Percentiles rank a stretch among this genome's conserved stretches.
Evolutionary conservation across 768 basidiomycete genomes (phyloP).

Genomic region (Artomyces pyxidatus): DNA sequence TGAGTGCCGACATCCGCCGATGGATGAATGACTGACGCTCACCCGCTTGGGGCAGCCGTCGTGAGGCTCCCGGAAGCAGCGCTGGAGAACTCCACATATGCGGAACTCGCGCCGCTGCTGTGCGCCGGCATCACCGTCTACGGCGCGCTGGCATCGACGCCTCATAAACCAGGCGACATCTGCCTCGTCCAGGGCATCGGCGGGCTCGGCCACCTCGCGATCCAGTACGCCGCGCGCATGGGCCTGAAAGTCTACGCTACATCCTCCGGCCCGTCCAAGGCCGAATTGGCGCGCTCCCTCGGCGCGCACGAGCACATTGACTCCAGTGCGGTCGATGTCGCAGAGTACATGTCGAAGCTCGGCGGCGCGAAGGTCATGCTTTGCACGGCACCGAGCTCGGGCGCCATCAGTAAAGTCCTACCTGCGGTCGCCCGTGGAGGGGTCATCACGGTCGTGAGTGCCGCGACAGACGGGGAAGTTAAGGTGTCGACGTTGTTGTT

Average conservation of each 20-base stretch:
- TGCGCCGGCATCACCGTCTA: conserved; percentile 24
- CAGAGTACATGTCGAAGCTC: conserved; percentile 20
- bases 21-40: not conserved
- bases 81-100: conserved; percentile 9
- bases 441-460: conserved; percentile 8
- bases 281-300: conserved; percentile 20
- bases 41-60: conserved; percentile 1
- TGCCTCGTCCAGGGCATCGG: conserved; percentile 25
- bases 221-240: conserved; percentile 21
- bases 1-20: not conserved
- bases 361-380: conserved; percentile 25
- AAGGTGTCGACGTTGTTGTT: conserved; percentile 7
- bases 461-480: conserved; percentile 6
- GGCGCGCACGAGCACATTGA: conserved; percentile 25
- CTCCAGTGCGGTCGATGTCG: conserved; percentile 11
- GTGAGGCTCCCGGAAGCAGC: conserved; percentile 11
- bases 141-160: conserved; percentile 15
- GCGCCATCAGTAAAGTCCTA: not conserved
- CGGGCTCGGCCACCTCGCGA: conserved; percentile 20
- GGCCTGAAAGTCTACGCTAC: conserved; percentile 24
- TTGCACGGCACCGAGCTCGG: conserved; percentile 15
- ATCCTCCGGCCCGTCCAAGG: conserved; percentile 17
- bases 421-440: conserved; percentile 1
- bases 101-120: conserved; percentile 13
- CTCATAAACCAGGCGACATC: conserved; percentile 20